Evolutionary conservation across 2,329 filamentous ascomycete species (phyloP).

Genomic region (Pseudogymnoascus verrucosus): DNA sequence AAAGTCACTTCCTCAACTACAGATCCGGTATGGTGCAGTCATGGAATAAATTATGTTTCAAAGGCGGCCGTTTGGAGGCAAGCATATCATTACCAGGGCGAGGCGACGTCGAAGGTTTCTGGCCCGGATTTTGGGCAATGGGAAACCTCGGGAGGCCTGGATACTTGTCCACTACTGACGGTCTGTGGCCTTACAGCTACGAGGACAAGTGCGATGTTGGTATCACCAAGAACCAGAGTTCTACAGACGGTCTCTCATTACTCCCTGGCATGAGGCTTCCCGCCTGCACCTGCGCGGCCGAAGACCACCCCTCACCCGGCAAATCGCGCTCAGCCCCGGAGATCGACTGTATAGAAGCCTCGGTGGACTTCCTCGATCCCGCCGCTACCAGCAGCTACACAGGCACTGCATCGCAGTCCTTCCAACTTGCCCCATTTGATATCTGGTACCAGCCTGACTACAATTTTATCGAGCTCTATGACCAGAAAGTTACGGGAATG

Average conservation of each 20-base stretch:
- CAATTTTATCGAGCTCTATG: constrained; percentile 58
- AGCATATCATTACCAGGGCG: constrained; percentile 61
- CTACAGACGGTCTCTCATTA: constrained; percentile 55
- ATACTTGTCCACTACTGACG: constrained; percentile 62
- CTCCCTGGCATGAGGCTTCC: constrained; percentile 64
- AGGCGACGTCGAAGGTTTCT: constrained; percentile 61
- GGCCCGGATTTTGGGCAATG: constrained; percentile 72
- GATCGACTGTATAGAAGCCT: constrained; percentile 67
- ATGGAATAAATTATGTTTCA: constrained; percentile 69
- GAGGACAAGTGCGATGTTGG: constrained; percentile 59
- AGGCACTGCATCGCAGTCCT: constrained; percentile 57
- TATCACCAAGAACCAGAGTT: constrained; percentile 65
- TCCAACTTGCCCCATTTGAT: constrained; percentile 63
- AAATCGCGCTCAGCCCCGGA: constrained; percentile 60
- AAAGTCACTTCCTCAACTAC: constrained; percentile 58
- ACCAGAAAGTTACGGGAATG: constrained; percentile 46
- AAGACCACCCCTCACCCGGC: constrained; percentile 59
- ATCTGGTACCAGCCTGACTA: constrained; percentile 60
- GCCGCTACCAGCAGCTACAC: constrained; percentile 43
- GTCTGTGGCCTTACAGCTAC: constrained; percentile 69
- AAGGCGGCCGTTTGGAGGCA: constrained; percentile 60
- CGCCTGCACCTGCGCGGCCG: constrained; percentile 55
- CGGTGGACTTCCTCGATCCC: constrained; percentile 31
- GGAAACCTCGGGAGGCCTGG: constrained; percentile 64
- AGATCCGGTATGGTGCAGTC: constrained; percentile 68